Conservation (phyloP, 148 eudicot genomes). For the Rhododendron ferrugineum region DNA sequence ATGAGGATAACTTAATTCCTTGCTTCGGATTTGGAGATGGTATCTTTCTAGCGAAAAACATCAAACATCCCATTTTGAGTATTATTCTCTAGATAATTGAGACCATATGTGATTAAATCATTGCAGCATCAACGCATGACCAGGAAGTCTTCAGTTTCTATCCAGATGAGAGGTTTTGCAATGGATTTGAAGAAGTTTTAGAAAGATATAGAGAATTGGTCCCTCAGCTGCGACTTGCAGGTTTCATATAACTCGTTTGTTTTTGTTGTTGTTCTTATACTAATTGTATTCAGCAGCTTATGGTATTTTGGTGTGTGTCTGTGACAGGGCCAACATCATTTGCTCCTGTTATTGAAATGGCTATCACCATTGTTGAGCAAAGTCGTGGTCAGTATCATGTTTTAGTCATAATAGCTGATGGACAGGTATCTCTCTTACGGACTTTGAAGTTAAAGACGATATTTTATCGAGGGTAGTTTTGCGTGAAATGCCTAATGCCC, state of each 20-base stretch:
- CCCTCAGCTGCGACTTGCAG: constrained; percentile 57
- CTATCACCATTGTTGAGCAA: constrained; percentile 55
- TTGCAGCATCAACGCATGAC: constrained; percentile 57
- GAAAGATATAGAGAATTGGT: constrained; percentile 41
- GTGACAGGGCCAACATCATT: constrained; percentile 54
- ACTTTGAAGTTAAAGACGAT: neutral
- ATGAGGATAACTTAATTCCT: constrained; percentile 56
- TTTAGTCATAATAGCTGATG: constrained; percentile 56
- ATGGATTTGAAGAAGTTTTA: constrained; percentile 55
- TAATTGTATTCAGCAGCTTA: constrained; percentile 2
- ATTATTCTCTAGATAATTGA: neutral
- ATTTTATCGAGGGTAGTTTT: neutral
- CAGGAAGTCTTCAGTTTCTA: constrained; percentile 54
- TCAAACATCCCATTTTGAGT: neutral
- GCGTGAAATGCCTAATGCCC: neutral
- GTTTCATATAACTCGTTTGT: constrained; percentile 4
- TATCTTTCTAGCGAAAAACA: constrained; percentile 9
- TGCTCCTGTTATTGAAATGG: constrained; percentile 59
- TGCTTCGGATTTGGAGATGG: constrained; percentile 67
- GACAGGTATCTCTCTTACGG: constrained; percentile 33
- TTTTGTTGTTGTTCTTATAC: neutral
- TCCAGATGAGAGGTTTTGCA: constrained; percentile 41
- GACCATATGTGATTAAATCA: neutral
- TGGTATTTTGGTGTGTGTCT: neutral
- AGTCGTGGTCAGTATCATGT: constrained; percentile 60